phyloP scores from a whole-genome alignment of 257 asterid genomes.

The Handroanthus guayacan region DNA sequence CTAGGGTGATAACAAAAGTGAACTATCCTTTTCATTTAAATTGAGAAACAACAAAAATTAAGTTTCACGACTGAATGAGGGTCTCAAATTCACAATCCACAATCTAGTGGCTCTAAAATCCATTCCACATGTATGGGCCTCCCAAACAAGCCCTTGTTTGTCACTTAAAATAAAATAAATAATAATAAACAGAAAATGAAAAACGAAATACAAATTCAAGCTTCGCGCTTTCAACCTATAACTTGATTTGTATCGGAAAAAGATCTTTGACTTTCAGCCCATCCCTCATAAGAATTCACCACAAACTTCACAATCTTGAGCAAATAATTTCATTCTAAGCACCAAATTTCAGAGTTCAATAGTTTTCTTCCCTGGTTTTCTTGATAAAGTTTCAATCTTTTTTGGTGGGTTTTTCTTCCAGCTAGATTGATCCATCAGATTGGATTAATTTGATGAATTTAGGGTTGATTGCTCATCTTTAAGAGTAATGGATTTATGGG shows the following conservation, averaged over 20 bases:
- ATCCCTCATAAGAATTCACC: neutral
- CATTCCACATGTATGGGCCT: slow-evolving; percentile 13
- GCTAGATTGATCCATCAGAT: slow-evolving; percentile 13
- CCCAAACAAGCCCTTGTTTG: slow-evolving; percentile 37
- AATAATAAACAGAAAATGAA: too few relatives aligned
- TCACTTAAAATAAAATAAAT: slow-evolving; percentile 25
- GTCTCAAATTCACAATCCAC: slow-evolving; percentile 46
- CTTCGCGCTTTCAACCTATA: slow-evolving; percentile 41
- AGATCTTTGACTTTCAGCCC: slow-evolving; percentile 19
- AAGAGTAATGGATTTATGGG: slow-evolving; percentile 74
- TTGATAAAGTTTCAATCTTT: slow-evolving; percentile 21
- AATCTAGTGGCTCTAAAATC: slow-evolving; percentile 44
- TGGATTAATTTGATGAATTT: slow-evolving; percentile 4
- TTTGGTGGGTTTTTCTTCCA: slow-evolving; percentile 13
- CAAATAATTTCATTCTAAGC: neutral
- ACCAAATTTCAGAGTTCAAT: neutral
- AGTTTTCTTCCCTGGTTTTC: slow-evolving; percentile 9
- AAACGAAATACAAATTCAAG: slow-evolving; percentile 25
- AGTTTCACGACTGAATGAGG: slow-evolving; percentile 28
- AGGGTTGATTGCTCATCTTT: neutral
- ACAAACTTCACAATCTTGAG: neutral
- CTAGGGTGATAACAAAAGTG: neutral
- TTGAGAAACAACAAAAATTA: neutral
- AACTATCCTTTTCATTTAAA: neutral
- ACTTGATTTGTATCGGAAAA: slow-evolving; percentile 37